phyloP scores from a whole-genome alignment of 345 rosid genomes.

The Boechera retrofracta region DNA sequence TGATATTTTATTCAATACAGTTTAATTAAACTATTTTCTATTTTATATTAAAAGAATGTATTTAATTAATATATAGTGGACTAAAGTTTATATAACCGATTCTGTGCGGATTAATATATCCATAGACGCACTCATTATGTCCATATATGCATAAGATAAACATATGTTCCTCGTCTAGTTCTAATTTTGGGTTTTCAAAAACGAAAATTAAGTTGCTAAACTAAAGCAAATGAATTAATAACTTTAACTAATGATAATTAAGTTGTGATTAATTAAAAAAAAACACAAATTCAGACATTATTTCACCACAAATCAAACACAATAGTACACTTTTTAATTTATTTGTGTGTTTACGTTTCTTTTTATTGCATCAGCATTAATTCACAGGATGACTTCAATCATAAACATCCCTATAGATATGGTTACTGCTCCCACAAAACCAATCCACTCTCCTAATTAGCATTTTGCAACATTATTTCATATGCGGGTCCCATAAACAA shows the following conservation, averaged over 20 bases:
- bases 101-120: not conserved
- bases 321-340: not conserved
- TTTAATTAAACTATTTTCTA: not conserved
- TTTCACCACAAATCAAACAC: no score
- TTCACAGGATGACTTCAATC: slow-evolving; percentile 5
- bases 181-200: not conserved
- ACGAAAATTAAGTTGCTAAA: not conserved
- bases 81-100: not conserved
- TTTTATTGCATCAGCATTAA: slow-evolving; percentile 9
- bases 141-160: not conserved
- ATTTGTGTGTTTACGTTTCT: not conserved
- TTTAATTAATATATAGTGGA: not conserved
- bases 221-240: not conserved
- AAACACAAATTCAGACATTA: not conserved
- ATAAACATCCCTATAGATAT: slow-evolving; percentile 15
- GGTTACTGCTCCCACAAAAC: slow-evolving; percentile 30
- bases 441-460: slow-evolving; percentile 22
- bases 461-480: slow-evolving; percentile 39
- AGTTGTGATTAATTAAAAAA: not conserved
- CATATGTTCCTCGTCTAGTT: not conserved
- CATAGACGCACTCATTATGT: not conserved
- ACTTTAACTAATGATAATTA: not conserved
- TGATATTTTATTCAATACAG: not conserved
- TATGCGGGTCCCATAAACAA: slow-evolving; percentile 17
- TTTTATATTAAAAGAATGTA: not conserved